Evolutionary conservation across 306 rosid species (phyloP), one percentile per base, ranked within the genome.

Genomic region (Begonia masoniana): DNA sequence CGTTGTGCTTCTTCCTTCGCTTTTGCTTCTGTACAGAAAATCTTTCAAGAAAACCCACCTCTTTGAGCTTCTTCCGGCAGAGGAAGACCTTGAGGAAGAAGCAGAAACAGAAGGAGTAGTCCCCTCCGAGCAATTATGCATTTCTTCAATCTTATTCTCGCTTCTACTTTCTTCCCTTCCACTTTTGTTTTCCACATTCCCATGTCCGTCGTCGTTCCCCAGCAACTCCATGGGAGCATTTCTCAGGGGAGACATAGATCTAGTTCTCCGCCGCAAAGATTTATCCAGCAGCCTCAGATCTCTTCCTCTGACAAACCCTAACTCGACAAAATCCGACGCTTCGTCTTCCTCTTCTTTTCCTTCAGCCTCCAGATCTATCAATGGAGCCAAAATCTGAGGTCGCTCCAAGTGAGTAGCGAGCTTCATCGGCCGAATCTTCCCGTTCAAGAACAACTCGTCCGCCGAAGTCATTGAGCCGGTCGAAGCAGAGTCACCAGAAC

Each of bases 351-450:
- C 62, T 0, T 36, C 81, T 0, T 31, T 63, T 0, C 66, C 66
- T 21, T 70, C 93, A 15, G 10, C 65, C 31, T 79, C 85, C 55
- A 86, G 95, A 92, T 86, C 96, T 65, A 78, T 59, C 62, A 91
- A 62, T 7, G 97, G 97, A 31, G 76, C 76, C 0, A 88, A 62
- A 43, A 76, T 72, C 51, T 85, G 99, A 7, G 99, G 96, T 14
- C 69, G 71, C 41, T 92, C 88, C 43, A 92, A 56, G 70, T 92
- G 96, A 23, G 74, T 58, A 0, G 96, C 86, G 0, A 83, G 87
- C 65, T 83, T 92, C 96, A 92, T 86, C 43, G 99, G 96, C 6
- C 95, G 78, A 87, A 92, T 87, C 96, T 86, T 76, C 5, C 99
- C 99, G 55, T 87, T 83, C 14, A 92, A 62, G 75, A 87, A 92